phyloP scores from a whole-genome alignment of 2,329 filamentous ascomycete species.

The Septoria petroselini region DNA sequence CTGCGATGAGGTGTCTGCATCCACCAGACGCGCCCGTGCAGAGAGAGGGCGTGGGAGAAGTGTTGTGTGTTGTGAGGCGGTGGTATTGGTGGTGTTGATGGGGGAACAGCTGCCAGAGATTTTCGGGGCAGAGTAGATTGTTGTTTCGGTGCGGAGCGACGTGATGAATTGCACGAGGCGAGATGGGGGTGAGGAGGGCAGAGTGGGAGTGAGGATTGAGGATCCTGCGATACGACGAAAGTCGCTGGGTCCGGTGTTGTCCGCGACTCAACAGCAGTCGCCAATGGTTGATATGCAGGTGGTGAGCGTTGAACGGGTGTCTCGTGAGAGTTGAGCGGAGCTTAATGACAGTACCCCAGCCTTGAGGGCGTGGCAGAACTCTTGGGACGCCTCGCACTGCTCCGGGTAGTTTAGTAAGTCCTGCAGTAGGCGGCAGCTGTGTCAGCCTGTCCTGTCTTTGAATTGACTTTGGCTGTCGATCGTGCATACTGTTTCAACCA shows the following conservation, averaged over 20 bases:
- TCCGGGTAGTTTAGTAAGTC: too few species aligned
- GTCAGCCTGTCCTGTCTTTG: too few species aligned
- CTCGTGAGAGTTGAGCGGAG: constrained; percentile 6
- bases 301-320: constrained; percentile 12
- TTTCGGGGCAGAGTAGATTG: constrained; percentile 12
- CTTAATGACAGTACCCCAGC: constrained; percentile 14
- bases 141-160: too few species aligned
- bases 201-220: constrained; percentile 4
- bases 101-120: constrained; percentile 15
- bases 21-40: constrained; percentile 16
- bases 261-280: constrained; percentile 12
- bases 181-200: background rate
- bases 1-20: constrained; percentile 6
- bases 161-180: too few species aligned
- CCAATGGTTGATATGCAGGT: constrained; percentile 17
- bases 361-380: constrained; percentile 9
- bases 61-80: constrained; percentile 6
- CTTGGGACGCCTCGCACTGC: too few species aligned
- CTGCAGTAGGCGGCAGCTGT: too few species aligned
- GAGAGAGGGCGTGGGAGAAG: constrained; percentile 5
- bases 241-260: constrained; percentile 5
- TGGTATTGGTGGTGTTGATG: constrained; percentile 10
- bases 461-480: too few species aligned
- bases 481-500: too few species aligned
- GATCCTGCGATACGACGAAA: constrained; percentile 9